phyloP scores from a whole-genome alignment of 192 early-diverging fungal genomes.

The Coemansia sp. region DNA sequence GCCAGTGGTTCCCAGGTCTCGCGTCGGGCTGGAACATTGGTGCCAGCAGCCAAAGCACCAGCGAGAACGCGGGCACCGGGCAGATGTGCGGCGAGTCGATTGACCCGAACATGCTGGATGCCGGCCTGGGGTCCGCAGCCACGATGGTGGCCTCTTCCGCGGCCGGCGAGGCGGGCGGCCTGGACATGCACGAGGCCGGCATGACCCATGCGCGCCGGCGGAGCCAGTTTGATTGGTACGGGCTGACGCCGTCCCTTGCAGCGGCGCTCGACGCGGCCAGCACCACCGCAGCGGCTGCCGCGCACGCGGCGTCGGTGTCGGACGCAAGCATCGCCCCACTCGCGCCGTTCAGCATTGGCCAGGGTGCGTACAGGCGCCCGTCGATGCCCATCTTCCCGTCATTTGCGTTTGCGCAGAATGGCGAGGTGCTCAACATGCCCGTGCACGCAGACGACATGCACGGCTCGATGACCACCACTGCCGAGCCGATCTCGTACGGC shows the following conservation, averaged over 20 bases:
- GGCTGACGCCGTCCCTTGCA: constrained; percentile 44
- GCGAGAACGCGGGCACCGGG: not conserved
- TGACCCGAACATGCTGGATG: constrained; percentile 51
- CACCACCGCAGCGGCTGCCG: constrained; percentile 21
- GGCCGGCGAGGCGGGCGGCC: not conserved
- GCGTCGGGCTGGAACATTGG: constrained; percentile 25
- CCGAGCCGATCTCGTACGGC: constrained; percentile 13
- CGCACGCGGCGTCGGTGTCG: constrained; percentile 3
- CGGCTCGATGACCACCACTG: constrained; percentile 3
- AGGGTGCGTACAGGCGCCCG: constrained; percentile 33
- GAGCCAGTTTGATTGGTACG: constrained; percentile 54
- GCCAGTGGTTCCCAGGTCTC: constrained; percentile 51
- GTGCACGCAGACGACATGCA: not conserved
- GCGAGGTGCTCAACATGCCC: constrained; percentile 29
- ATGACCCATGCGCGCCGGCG: constrained; percentile 41
- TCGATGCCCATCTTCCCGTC: constrained; percentile 51
- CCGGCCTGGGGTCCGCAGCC: constrained; percentile 18
- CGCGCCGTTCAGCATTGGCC: constrained; percentile 21
- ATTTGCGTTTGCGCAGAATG: constrained; percentile 15
- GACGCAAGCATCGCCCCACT: constrained; percentile 22
- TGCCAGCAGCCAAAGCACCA: not conserved
- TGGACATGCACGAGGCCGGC: constrained; percentile 1
- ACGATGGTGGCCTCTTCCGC: constrained; percentile 8
- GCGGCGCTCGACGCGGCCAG: constrained; percentile 38
- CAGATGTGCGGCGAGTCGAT: constrained; percentile 38